These are phyloP conservation scores for Gloeostereum incarnatum DNA, from an alignment of 768 basidiomycete species.

Conservation along the genomic window DNA sequence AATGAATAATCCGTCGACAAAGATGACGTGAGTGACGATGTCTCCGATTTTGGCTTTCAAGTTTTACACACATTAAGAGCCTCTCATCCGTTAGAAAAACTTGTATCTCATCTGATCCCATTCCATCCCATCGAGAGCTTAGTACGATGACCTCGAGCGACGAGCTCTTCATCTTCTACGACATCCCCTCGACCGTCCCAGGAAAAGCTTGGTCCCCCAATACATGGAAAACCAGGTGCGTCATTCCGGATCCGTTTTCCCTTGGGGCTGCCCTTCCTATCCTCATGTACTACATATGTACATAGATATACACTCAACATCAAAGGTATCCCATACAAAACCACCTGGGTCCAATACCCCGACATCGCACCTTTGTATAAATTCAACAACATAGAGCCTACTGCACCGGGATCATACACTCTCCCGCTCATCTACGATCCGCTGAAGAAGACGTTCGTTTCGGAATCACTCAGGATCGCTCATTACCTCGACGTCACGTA, in stretches of 20 bases:
- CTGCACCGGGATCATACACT: slow-evolving; percentile 29
- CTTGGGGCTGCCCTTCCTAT: not conserved
- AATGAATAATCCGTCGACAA: no score
- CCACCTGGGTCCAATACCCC: slow-evolving; percentile 42
- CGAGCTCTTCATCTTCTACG: slow-evolving; percentile 30
- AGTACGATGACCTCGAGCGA: no score
- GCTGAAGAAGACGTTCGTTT: slow-evolving; percentile 22
- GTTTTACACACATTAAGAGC: no score
- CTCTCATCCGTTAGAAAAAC: no score
- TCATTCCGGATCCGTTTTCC: slow-evolving; percentile 3
- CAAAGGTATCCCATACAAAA: slow-evolving; percentile 30
- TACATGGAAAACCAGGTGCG: slow-evolving; percentile 27
- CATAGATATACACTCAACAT: slow-evolving; percentile 26
- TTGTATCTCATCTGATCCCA: no score
- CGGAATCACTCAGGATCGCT: slow-evolving; percentile 38
- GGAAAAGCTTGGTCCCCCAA: slow-evolving; percentile 26
- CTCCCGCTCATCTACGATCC: slow-evolving; percentile 43
- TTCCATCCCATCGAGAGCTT: no score
- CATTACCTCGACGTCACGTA: slow-evolving; percentile 42
- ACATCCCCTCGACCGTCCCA: slow-evolving; percentile 20
- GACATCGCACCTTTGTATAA: slow-evolving; percentile 30
- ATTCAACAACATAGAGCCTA: slow-evolving; percentile 24
- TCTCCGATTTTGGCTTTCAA: no score
- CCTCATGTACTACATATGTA: no score
- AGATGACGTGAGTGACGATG: no score